phyloP scores from a whole-genome alignment of 768 basidiomycete genomes.

The Pleurotus salmoneostramineus region DNA sequence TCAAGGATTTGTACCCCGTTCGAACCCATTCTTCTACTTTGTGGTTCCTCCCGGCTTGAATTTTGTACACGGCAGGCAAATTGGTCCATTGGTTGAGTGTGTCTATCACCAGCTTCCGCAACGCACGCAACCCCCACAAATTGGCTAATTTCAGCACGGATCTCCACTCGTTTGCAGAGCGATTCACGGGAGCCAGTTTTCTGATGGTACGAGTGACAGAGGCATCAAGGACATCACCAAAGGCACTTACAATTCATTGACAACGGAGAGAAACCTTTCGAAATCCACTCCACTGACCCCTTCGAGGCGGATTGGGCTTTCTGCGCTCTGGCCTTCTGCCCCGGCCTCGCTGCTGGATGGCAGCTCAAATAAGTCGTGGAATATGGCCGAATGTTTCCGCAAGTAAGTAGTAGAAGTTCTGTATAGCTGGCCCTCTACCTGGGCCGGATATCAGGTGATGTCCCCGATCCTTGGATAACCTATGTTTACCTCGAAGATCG shows the following conservation, averaged over 20 bases:
- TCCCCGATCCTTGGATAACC: no score
- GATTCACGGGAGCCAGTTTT: not conserved
- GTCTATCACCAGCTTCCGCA: not conserved
- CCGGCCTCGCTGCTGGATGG: not conserved
- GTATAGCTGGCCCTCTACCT: slow-evolving; percentile 36
- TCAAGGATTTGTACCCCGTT: not conserved
- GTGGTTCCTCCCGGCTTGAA: not conserved
- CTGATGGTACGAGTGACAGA: not conserved
- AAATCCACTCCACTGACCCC: not conserved
- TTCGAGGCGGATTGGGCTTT: not conserved
- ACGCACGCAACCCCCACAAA: not conserved
- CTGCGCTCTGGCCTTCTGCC: not conserved
- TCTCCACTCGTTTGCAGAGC: not conserved
- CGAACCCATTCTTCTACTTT: not conserved
- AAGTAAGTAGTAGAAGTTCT: slow-evolving; percentile 32
- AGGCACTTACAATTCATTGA: not conserved
- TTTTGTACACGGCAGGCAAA: not conserved
- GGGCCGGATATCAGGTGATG: not conserved
- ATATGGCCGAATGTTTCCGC: slow-evolving; percentile 26
- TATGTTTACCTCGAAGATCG: no score
- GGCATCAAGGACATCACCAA: no score
- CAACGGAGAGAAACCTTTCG: not conserved
- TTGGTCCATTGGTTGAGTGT: not conserved
- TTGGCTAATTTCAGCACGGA: not conserved
- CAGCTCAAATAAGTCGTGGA: slow-evolving; percentile 24